These are phyloP conservation scores for Syzygium jambos DNA, from an alignment of 345 rosid genomes.

Conservation along the genomic window DNA sequence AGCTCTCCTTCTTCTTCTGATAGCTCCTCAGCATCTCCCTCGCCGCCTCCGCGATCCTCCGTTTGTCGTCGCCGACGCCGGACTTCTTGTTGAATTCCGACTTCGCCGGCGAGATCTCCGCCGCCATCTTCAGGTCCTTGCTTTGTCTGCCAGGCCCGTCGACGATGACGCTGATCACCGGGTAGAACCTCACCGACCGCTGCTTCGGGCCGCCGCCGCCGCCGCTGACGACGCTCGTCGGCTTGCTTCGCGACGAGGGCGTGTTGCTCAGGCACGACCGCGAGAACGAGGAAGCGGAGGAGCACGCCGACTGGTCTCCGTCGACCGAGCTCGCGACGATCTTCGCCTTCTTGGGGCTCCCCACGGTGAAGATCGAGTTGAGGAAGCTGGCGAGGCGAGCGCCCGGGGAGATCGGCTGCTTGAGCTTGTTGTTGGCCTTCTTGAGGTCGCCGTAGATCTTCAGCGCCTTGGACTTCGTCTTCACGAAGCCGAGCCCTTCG, in stretches of 20 bases:
- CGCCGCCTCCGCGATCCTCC: constrained; percentile 51
- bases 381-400: constrained; percentile 71
- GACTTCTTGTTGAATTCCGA: neutral
- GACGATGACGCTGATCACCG: constrained; percentile 66
- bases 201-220: constrained; percentile 25
- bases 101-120: neutral
- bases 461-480: constrained; percentile 71
- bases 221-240: neutral
- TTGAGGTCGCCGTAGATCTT: constrained; percentile 80
- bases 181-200: constrained; percentile 69
- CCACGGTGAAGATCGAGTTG: constrained; percentile 58
- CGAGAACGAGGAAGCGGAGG: constrained; percentile 83
- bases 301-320: constrained; percentile 35
- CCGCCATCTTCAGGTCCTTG: neutral
- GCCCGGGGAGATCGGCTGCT: constrained; percentile 88
- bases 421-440: constrained; percentile 59
- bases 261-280: constrained; percentile 84
- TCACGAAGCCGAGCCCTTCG: constrained; percentile 37
- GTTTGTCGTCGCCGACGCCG: constrained; percentile 28
- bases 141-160: constrained; percentile 25
- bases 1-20: constrained; percentile 33
- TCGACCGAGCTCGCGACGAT: constrained; percentile 1
- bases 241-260: constrained; percentile 42
- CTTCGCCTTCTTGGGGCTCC: constrained; percentile 40
- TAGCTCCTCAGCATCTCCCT: constrained; percentile 54